Percentiles rank a stretch among this genome's conserved stretches.
Conservation (phyloP, 805 yeast species). For the Ogataea salicorniae region DNA sequence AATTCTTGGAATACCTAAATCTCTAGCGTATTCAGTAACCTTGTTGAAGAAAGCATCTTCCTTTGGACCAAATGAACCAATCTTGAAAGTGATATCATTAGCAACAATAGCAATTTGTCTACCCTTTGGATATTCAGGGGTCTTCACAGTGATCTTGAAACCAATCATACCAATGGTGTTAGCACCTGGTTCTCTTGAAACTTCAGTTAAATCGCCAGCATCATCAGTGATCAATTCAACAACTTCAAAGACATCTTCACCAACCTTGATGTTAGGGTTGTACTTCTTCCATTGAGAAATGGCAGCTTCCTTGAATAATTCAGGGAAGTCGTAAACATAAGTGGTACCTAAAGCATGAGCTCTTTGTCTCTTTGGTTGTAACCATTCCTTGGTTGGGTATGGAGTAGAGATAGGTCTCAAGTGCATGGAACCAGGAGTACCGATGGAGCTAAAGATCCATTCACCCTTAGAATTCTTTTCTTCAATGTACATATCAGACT, state of each 20-base stretch:
- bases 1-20: slow-evolving; percentile 89
- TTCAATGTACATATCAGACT: slow-evolving; percentile 91
- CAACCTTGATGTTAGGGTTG: slow-evolving; percentile 50
- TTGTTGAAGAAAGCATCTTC: slow-evolving; percentile 90
- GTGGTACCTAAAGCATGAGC: slow-evolving; percentile 99
- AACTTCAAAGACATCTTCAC: slow-evolving; percentile 72
- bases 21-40: slow-evolving; percentile 88
- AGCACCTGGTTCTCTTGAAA: slow-evolving; percentile 93
- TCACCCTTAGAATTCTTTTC: slow-evolving; percentile 88
- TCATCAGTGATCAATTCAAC: slow-evolving; percentile 85
- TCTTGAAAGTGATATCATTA: slow-evolving; percentile 94
- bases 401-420: slow-evolving; percentile 93
- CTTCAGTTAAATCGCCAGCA: slow-evolving; percentile 74
- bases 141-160: slow-evolving; percentile 82
- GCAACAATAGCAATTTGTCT: slow-evolving; percentile 92
- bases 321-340: slow-evolving; percentile 98
- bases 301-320: slow-evolving; percentile 90
- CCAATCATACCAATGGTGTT: slow-evolving; percentile 97
- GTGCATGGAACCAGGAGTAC: slow-evolving; percentile 96
- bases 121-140: slow-evolving; percentile 96
- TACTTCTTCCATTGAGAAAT: slow-evolving; percentile 76
- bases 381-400: slow-evolving; percentile 95
- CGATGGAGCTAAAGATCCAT: slow-evolving; percentile 95
- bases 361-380: slow-evolving; percentile 97
- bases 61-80: slow-evolving; percentile 97